These are phyloP conservation scores for Salix udensis DNA, from an alignment of 345 rosid genomes.

Conservation along the genomic window DNA sequence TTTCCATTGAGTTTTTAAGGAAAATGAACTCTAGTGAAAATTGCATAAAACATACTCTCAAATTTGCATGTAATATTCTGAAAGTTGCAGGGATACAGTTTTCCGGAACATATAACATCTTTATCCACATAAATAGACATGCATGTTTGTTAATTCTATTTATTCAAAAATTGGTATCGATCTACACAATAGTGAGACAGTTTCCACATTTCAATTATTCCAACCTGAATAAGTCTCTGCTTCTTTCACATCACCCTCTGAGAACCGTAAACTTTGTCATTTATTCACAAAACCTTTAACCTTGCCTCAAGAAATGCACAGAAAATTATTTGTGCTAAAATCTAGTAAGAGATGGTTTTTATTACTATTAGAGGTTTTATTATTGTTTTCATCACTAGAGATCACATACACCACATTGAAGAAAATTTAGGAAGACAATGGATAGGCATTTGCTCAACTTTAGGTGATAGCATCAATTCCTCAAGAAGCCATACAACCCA, in stretches of 20 bases:
- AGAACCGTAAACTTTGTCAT: neutral
- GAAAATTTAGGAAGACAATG: conserved; percentile 3
- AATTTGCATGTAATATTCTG: neutral
- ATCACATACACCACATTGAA: neutral
- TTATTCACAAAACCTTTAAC: neutral
- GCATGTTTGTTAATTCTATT: neutral
- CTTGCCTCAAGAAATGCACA: neutral
- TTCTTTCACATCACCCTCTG: neutral
- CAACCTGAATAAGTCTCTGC: neutral
- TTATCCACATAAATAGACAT: neutral
- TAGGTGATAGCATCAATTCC: neutral
- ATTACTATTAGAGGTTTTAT: neutral
- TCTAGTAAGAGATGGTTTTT: neutral
- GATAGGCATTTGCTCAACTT: neutral
- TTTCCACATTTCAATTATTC: no score
- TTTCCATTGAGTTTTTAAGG: neutral
- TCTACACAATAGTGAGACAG: neutral
- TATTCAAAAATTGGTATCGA: neutral
- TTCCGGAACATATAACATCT: neutral
- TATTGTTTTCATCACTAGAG: neutral
- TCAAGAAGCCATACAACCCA: neutral
- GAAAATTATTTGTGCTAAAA: neutral
- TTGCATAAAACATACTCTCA: neutral
- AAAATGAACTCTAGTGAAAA: neutral
- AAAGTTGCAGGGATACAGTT: neutral